Conservation (phyloP, 2,329 filamentous ascomycete species). For the Hypoxylon rubiginosum region DNA sequence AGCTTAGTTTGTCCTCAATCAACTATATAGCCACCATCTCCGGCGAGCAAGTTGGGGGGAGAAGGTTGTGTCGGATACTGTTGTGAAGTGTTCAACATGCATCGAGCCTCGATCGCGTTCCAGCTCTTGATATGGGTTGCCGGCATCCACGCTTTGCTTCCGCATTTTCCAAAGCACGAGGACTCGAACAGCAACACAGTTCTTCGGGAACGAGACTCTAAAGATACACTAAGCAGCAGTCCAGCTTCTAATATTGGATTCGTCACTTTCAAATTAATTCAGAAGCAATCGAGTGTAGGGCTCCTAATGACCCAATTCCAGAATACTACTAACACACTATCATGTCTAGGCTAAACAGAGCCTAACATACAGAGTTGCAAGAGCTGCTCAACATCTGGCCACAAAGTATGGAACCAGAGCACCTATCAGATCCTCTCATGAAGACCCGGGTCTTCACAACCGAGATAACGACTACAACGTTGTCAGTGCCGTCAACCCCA, state of each 20-base stretch:
- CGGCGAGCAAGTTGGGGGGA: conserved; percentile 28
- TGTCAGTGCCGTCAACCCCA: conserved; percentile 61
- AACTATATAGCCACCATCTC: conserved; percentile 20
- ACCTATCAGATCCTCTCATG: conserved; percentile 33
- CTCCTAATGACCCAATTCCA: conserved; percentile 2
- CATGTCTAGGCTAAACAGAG: conserved; percentile 52
- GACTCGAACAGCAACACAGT: conserved; percentile 2
- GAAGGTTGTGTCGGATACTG: conserved; percentile 24
- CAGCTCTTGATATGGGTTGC: conserved; percentile 64
- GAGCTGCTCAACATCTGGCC: conserved; percentile 56
- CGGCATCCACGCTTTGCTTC: conserved; percentile 62
- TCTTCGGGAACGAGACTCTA: conserved; percentile 17
- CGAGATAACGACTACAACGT: conserved; percentile 64
- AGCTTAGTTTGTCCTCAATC: conserved; percentile 28
- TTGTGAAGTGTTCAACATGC: conserved; percentile 46
- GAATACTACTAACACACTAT: conserved; percentile 33
- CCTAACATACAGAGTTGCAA: conserved; percentile 54
- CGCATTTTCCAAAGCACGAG: conserved; percentile 47
- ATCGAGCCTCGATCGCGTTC: conserved; percentile 53
- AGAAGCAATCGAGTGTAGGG: conserved; percentile 54
- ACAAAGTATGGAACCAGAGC: conserved; percentile 56
- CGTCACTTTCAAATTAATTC: conserved; percentile 59
- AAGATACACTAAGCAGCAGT: conserved; percentile 9
- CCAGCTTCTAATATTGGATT: conserved; percentile 42
- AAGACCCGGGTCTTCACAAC: conserved; percentile 48